A percentile compares a stretch with the other conserved stretches of the same genome.
Conservation (phyloP, 352 stramenopile genomes). For the Ophiocytium majus region DNA sequence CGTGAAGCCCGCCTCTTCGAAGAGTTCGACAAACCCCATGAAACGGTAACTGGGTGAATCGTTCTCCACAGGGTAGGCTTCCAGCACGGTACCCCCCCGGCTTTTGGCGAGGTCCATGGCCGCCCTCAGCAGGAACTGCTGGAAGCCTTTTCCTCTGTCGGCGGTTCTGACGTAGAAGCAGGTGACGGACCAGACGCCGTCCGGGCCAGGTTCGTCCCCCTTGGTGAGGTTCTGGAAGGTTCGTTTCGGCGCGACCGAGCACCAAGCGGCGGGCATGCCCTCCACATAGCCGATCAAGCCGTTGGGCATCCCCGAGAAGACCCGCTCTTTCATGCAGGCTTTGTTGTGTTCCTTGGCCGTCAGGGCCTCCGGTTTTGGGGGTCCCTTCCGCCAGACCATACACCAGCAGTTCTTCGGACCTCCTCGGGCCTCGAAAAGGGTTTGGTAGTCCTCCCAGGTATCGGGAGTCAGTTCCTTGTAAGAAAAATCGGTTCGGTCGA, state of each 20-base stretch:
- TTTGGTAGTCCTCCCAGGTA: background rate
- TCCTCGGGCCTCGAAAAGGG: background rate
- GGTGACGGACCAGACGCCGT: background rate
- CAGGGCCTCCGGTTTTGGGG: too few relatives aligned
- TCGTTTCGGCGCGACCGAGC: background rate
- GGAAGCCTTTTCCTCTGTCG: background rate
- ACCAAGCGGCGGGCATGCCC: background rate
- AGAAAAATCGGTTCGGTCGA: too few relatives aligned
- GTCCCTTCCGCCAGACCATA: slow-evolving; percentile 3
- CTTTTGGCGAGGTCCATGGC: background rate
- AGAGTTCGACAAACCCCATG: background rate
- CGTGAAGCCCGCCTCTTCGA: background rate
- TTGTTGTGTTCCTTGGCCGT: slow-evolving; percentile 7
- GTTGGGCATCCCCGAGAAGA: background rate
- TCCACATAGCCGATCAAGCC: background rate
- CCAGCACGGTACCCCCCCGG: background rate
- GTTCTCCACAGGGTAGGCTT: background rate
- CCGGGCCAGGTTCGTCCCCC: background rate
- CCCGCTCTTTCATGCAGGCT: background rate
- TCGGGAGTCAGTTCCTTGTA: too few relatives aligned
- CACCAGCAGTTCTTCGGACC: background rate
- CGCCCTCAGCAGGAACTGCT: background rate
- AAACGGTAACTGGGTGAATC: background rate
- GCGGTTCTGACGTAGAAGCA: background rate
- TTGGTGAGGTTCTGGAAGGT: background rate